phyloP scores from a whole-genome alignment of 1,139 yeast species.

The Suhomyces guaymorum region DNA sequence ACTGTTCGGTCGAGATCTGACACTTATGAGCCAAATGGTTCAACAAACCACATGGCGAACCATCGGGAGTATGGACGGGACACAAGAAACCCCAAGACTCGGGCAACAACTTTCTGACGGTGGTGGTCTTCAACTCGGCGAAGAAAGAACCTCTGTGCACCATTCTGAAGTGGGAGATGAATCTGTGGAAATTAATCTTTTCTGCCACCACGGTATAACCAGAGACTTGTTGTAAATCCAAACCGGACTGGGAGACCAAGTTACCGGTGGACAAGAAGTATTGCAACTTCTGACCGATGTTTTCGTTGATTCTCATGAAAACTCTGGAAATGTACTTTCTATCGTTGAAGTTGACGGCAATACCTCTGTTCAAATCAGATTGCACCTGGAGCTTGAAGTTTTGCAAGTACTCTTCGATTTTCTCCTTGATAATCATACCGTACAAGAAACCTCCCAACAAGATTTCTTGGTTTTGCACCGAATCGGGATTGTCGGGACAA shows the following conservation, averaged over 20 bases:
- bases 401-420: slow-evolving; percentile 87
- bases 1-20: slow-evolving; percentile 72
- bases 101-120: slow-evolving; percentile 93
- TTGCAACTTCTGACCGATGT: slow-evolving; percentile 91
- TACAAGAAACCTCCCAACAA: slow-evolving; percentile 93
- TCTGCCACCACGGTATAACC: slow-evolving; percentile 99
- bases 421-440: slow-evolving; percentile 96
- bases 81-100: slow-evolving; percentile 99
- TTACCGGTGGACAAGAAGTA: slow-evolving; percentile 97
- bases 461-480: slow-evolving; percentile 98
- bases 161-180: slow-evolving; percentile 97
- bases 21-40: slow-evolving; percentile 97
- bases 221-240: slow-evolving; percentile 96
- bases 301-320: slow-evolving; percentile 79
- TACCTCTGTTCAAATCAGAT: slow-evolving; percentile 78
- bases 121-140: slow-evolving; percentile 95
- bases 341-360: slow-evolving; percentile 81
- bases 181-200: slow-evolving; percentile 94
- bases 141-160: slow-evolving; percentile 99
- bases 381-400: slow-evolving; percentile 72
- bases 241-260: slow-evolving; percentile 92
- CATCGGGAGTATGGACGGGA: slow-evolving; percentile 99
- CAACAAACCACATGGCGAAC: slow-evolving; percentile 97
- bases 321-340: slow-evolving; percentile 80
- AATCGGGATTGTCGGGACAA: slow-evolving; percentile 97